Conservation (phyloP, 306 rosid species). For the Dalbergia cochinchinensis region DNA sequence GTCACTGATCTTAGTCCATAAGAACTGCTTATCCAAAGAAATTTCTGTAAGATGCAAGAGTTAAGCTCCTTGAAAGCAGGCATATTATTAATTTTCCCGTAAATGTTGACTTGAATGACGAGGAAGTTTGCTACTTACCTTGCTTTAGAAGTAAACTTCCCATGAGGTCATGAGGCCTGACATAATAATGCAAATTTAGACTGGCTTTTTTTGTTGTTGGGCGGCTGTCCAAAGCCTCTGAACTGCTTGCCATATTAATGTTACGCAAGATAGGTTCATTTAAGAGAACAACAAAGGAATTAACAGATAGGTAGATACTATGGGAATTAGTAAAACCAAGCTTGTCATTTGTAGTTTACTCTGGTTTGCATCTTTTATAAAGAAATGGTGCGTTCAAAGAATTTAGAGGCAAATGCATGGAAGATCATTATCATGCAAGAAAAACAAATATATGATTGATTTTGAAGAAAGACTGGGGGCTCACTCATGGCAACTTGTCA, state of each 20-base stretch:
- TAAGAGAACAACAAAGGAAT: constrained; percentile 14
- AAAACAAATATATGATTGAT: not conserved
- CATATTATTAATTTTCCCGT: not conserved
- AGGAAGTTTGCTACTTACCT: not conserved
- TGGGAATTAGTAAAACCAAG: constrained; percentile 2
- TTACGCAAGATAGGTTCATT: not conserved
- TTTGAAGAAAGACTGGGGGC: not conserved
- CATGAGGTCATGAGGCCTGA: not conserved
- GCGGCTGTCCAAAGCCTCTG: constrained; percentile 15
- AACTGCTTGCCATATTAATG: not conserved
- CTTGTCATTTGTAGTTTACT: constrained; percentile 21
- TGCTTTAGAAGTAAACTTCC: not conserved
- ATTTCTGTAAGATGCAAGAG: not conserved
- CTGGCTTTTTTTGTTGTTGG: no score
- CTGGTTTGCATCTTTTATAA: constrained; percentile 3
- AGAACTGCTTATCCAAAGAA: not conserved
- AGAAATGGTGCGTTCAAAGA: not conserved
- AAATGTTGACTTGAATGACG: not conserved
- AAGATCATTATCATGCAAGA: constrained; percentile 4
- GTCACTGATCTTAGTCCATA: not conserved
- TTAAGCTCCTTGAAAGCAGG: not conserved
- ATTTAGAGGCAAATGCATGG: constrained; percentile 26
- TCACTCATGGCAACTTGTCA: constrained; percentile 9
- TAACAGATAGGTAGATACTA: not conserved
- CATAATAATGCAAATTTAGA: not conserved